Base-by-base conservation (phyloP, 2,329 filamentous ascomycete species). In the Phyllosticta citriasiana region DNA sequence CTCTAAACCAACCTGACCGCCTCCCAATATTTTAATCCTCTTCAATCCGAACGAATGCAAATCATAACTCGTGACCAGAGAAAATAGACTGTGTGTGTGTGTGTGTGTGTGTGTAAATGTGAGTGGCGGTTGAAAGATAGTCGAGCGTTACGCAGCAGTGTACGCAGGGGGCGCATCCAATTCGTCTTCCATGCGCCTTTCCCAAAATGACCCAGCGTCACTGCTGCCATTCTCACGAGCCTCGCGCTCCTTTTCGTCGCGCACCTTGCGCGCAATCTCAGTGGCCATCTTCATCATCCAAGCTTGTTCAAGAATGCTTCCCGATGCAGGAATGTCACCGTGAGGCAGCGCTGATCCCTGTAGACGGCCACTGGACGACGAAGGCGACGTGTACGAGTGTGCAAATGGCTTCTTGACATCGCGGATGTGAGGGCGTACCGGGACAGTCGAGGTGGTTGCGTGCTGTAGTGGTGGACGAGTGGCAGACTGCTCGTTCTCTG, bases 261-360 rank as follows among this genome's bases (percentile, higher is more conserved):
- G 89, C 65, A 96, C 91, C 61, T 90, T 88, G 57, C 86, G 81
- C 40, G 91, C 91, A 68, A 97, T 93, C 74, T 97, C 94, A 65
- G 87, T 87, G 4, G 93, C 92, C 84, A 99, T 94, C 78, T 96
- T 94, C 78, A 88, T 85, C 76, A 94, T 88, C 88, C 89, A 94
- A 2, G 89, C 89, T 72, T 91, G 87, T 71, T 91, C 88, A 26
- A 90, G 78, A 56, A 91, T 89, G 19, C 79, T 79, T 14, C 79
- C 77, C 16, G 70, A 70, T 47, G 66, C 62, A 9, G 67, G 64
- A 14, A 55, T 35, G 51, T 62, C 47, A 22, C 33, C 35, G 53
- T 57, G 51, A 61, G 65, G 26, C 65, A 55, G 27, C 19, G 63
- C 54, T 14, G 59, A 62, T 47, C 53, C 58, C 22, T 62, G 63